These are phyloP conservation scores for Myrmaecium sp. DNA, from an alignment of 2,329 filamentous ascomycete genomes.

Conservation along the genomic window DNA sequence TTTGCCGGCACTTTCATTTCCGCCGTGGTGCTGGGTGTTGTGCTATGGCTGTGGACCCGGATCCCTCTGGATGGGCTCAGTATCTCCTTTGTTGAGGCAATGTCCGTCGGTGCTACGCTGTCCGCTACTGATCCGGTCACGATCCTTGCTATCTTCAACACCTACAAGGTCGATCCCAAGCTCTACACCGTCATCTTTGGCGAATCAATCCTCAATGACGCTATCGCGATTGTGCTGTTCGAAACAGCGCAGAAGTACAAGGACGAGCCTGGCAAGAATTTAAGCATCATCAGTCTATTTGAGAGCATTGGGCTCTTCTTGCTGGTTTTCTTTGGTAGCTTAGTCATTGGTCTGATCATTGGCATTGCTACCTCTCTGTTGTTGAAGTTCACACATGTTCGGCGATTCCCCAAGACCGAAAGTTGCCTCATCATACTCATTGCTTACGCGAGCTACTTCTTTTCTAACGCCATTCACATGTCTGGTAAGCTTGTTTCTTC, in stretches of 20 bases:
- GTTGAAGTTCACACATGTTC: constrained; percentile 86
- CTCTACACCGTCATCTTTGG: constrained; percentile 98
- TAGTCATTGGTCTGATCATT: constrained; percentile 74
- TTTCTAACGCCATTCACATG: constrained; percentile 88
- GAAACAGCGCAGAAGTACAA: constrained; percentile 92
- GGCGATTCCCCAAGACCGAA: constrained; percentile 89
- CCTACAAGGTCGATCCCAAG: constrained; percentile 97
- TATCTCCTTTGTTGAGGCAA: constrained; percentile 86
- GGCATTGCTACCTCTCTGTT: constrained; percentile 75
- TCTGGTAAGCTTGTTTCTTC: constrained; percentile 71
- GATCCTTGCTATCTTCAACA: constrained; percentile 96
- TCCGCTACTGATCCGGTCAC: constrained; percentile 96
- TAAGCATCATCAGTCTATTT: constrained; percentile 69
- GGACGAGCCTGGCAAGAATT: constrained; percentile 45
- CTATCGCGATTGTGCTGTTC: constrained; percentile 95
- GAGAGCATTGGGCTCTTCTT: constrained; percentile 91
- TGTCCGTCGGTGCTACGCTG: constrained; percentile 88
- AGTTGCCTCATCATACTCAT: constrained; percentile 88
- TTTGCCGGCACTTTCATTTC: constrained; percentile 96
- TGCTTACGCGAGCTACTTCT: constrained; percentile 93
- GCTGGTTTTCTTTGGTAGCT: constrained; percentile 84
- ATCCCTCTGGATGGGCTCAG: constrained; percentile 72
- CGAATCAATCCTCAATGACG: constrained; percentile 95
- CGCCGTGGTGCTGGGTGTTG: constrained; percentile 77
- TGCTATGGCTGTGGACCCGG: constrained; percentile 77